Evolutionary conservation across 129 eudicot species (phyloP), one percentile per base, ranked within the genome.

Genomic region (Saussurea involucrata): DNA sequence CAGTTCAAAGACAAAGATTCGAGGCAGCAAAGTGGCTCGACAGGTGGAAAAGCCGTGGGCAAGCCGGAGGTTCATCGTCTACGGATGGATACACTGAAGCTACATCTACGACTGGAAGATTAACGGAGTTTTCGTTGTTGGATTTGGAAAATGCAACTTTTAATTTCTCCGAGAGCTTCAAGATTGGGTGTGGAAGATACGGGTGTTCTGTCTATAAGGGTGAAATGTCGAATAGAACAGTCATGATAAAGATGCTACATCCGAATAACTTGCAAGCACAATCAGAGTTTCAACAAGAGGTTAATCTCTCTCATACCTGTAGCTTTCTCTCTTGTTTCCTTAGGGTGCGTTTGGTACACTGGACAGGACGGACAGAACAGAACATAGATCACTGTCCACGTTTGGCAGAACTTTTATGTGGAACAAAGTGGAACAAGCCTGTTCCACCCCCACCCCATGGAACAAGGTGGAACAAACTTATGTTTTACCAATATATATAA

Each of bases 121-220:
- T 89, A 72, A 82, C 68, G 6, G 92, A 89, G 57, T 87, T 89
- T 68, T 84, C 92, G 4, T 80, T 81, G 68, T 61, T 80, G 34
- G 98, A 92, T 81, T 68, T 90, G 81, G 86, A 90, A 75, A 81
- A 87, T 46, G 98, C 98, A 40, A 90, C 98, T n/a, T 92, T 96
- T 77, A 71, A 83, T 73, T 92, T 92, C 73, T 85, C 94, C 0
- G 96, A 90, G 76, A 84, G 89, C 84, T 90, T 92, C 79, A 86
- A 81, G 77, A 76, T 88, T 53, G 79, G 86, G 17, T 83, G 81
- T 37, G 90, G 92, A 55, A 86, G 84, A 40, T 74, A 67, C 65
- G 92, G 92, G 7, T 74, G 70, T 68, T 79, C 83, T 24, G 80
- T 92, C 18, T 92, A 86, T 82, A 92, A 92, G 79, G 98, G 98